phyloP scores from a whole-genome alignment of 2,329 filamentous ascomycete genomes.

The Chaetomium sp. region DNA sequence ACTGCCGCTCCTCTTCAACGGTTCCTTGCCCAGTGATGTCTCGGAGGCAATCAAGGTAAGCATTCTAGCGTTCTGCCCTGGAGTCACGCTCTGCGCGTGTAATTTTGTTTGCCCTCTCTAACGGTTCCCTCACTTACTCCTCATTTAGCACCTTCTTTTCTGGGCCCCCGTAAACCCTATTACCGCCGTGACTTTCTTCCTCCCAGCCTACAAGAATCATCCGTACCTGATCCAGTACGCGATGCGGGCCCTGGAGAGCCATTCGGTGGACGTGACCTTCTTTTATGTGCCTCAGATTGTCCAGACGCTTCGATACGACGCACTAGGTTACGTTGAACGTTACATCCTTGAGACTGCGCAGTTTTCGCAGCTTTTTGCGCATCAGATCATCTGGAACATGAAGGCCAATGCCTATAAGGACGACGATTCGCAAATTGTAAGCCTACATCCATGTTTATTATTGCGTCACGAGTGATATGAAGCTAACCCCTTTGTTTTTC shows the following conservation, averaged over 20 bases:
- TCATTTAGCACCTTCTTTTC: conserved; percentile 70
- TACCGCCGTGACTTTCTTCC: conserved; percentile 86
- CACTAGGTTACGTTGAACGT: conserved; percentile 85
- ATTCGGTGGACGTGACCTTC: conserved; percentile 95
- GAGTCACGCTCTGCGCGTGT: neutral
- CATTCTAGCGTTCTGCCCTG: conserved; percentile 57
- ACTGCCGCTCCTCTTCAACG: conserved; percentile 73
- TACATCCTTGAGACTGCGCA: conserved; percentile 97
- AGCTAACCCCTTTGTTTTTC: conserved; percentile 6
- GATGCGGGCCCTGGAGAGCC: conserved; percentile 88
- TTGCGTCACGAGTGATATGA: neutral
- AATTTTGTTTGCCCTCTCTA: conserved; percentile 12
- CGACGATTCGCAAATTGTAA: conserved; percentile 77
- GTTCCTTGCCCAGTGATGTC: conserved; percentile 69
- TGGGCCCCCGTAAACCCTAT: conserved; percentile 92
- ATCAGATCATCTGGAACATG: conserved; percentile 99
- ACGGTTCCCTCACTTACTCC: conserved; percentile 23
- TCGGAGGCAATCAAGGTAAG: too few species aligned
- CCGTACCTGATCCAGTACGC: conserved; percentile 94
- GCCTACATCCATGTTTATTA: conserved; percentile 22
- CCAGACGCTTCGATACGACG: conserved; percentile 88
- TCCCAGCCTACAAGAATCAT: conserved; percentile 85
- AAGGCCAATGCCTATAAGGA: conserved; percentile 99
- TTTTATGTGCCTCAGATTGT: conserved; percentile 99
- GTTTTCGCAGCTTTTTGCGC: conserved; percentile 95